These are phyloP conservation scores for Tylopilus felleus DNA, from an alignment of 768 basidiomycete species.

Conservation along the genomic window DNA sequence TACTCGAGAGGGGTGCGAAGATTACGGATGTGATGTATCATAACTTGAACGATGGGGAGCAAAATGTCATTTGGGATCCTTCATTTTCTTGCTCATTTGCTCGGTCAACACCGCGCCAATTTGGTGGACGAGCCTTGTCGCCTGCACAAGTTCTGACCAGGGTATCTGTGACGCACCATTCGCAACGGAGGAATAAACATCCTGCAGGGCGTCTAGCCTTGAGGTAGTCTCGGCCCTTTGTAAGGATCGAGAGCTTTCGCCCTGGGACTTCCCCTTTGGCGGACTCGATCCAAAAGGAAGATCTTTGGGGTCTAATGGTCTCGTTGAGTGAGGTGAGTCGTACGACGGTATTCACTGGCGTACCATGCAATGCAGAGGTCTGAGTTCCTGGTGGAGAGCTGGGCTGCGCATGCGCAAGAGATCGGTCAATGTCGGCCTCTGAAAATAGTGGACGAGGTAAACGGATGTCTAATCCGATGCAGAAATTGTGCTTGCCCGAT, in stretches of 20 bases:
- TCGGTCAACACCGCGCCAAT: conserved; percentile 47
- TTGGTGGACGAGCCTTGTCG: conserved; percentile 42
- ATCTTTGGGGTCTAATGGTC: neutral
- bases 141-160: conserved; percentile 46
- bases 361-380: conserved; percentile 8
- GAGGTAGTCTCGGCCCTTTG: conserved; percentile 39
- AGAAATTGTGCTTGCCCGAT: conserved; percentile 18
- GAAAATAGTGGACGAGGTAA: neutral
- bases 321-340: neutral
- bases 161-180: conserved; percentile 48
- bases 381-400: conserved; percentile 8
- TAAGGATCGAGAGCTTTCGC: conserved; percentile 20
- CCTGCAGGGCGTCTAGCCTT: conserved; percentile 42
- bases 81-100: conserved; percentile 40
- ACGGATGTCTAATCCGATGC: neutral
- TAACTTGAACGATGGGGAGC: neutral
- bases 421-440: conserved; percentile 26
- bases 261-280: conserved; percentile 9
- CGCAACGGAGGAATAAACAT: conserved; percentile 41
- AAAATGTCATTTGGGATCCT: conserved; percentile 7
- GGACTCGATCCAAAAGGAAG: neutral
- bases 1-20: neutral
- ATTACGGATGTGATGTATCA: conserved; percentile 48
- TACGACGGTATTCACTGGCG: neutral
- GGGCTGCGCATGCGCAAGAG: conserved; percentile 7